Conservation (phyloP, 2,329 filamentous ascomycete species). For the Cladophialophora carrionii region DNA sequence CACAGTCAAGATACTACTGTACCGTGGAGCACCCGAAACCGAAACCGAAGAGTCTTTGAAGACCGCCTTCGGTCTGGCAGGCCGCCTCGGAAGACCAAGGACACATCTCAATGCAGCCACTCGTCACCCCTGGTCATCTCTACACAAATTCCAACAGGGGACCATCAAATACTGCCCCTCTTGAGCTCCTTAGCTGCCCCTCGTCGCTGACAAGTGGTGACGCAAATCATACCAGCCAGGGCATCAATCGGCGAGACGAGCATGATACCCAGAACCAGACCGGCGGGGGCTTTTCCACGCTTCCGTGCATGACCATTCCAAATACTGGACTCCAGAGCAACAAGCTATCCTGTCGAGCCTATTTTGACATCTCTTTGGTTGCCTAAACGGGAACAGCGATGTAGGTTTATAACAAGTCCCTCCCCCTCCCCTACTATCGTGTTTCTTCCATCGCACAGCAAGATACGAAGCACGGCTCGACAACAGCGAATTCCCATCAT, state of each 20-base stretch:
- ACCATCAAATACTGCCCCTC: neutral
- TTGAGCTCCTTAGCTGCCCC: neutral
- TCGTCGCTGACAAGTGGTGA: slow-evolving; percentile 3
- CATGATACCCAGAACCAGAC: slow-evolving; percentile 3
- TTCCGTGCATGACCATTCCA: slow-evolving; percentile 14
- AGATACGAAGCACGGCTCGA: neutral
- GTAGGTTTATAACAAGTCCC: slow-evolving; percentile 7
- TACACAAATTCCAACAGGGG: neutral
- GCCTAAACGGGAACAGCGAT: neutral
- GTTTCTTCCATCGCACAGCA: neutral
- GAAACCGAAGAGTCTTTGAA: neutral
- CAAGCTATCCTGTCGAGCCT: slow-evolving; percentile 5
- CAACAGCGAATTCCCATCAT: neutral
- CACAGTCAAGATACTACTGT: too few relatives aligned
- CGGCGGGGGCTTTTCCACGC: neutral
- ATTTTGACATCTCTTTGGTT: slow-evolving; percentile 6
- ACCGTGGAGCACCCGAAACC: neutral
- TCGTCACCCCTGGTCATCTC: neutral
- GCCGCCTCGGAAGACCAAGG: neutral
- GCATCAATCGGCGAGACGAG: slow-evolving; percentile 12
- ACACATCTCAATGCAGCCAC: neutral
- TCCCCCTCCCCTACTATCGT: neutral
- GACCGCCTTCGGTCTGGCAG: neutral
- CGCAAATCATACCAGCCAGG: neutral
- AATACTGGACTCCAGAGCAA: slow-evolving; percentile 6